A percentile compares a stretch with the other conserved stretches of the same genome.
Conservation (phyloP, 768 basidiomycete genomes). For the Auriscalpium vulgare region DNA sequence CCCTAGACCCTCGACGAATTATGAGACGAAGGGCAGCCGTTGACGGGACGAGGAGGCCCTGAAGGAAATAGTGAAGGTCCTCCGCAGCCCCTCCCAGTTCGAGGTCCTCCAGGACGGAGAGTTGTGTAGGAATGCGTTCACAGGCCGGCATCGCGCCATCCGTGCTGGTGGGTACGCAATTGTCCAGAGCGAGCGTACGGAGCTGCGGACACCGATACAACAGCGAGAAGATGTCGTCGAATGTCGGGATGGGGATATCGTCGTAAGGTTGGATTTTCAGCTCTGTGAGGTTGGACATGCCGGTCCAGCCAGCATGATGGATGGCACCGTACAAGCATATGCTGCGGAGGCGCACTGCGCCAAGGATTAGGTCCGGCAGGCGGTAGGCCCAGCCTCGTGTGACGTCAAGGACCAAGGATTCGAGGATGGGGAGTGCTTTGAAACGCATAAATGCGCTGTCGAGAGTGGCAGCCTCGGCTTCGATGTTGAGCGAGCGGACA, state of each 20-base stretch:
- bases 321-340: neutral
- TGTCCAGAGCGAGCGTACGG: neutral
- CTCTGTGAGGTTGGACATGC: neutral
- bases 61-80: neutral
- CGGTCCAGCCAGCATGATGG: neutral
- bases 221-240: neutral
- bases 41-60: neutral
- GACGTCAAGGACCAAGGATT: neutral
- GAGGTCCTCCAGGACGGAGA: neutral
- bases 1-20: neutral
- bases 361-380: neutral
- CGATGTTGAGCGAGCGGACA: neutral
- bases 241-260: neutral
- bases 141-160: neutral
- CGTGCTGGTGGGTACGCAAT: neutral
- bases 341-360: neutral
- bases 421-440: neutral
- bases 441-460: neutral
- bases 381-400: neutral
- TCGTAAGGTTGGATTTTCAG: neutral
- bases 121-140: neutral
- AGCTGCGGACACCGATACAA: neutral
- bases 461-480: neutral
- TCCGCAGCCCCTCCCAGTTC: neutral
- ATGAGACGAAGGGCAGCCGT: neutral